Evolutionary conservation across 371 early-diverging fungal species (phyloP).

Genomic region (Rhizopus delemar): DNA sequence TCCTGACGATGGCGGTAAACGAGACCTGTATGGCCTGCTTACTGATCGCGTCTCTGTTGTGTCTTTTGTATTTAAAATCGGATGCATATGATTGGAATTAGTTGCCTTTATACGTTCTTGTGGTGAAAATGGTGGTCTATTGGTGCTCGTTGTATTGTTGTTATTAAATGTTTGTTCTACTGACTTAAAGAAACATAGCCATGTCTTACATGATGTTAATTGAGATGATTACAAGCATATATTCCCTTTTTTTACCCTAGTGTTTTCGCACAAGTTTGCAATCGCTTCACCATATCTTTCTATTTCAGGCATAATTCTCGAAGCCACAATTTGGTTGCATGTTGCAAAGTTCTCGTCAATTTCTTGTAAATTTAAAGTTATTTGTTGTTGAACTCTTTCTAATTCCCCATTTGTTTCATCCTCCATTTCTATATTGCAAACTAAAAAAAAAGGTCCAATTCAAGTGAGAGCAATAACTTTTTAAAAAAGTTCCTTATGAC

Average conservation of each 20-base stretch:
- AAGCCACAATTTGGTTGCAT: slow-evolving; percentile 50
- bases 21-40: not conserved
- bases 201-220: slow-evolving; percentile 18
- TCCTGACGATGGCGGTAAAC: not conserved
- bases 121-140: slow-evolving; percentile 27
- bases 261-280: slow-evolving; percentile 38
- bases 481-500: too few species aligned
- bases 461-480: too few species aligned
- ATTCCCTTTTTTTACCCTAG: slow-evolving; percentile 31
- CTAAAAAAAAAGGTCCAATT: too few species aligned
- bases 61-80: not conserved
- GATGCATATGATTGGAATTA: not conserved
- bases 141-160: slow-evolving; percentile 10
- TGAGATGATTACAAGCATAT: not conserved
- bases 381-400: slow-evolving; percentile 54
- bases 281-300: slow-evolving; percentile 50
- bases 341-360: slow-evolving; percentile 60
- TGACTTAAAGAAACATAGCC: slow-evolving; percentile 35
- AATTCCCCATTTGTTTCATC: slow-evolving; percentile 41
- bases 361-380: slow-evolving; percentile 52
- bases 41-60: not conserved
- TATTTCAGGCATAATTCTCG: slow-evolving; percentile 48
- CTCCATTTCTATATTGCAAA: slow-evolving; percentile 10
- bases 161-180: slow-evolving; percentile 13
- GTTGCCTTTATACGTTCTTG: not conserved